Evolutionary conservation across 192 early-diverging fungal species (phyloP), one percentile per base, ranked within the genome.

Genomic region (Rhizophlyctis rosea): DNA sequence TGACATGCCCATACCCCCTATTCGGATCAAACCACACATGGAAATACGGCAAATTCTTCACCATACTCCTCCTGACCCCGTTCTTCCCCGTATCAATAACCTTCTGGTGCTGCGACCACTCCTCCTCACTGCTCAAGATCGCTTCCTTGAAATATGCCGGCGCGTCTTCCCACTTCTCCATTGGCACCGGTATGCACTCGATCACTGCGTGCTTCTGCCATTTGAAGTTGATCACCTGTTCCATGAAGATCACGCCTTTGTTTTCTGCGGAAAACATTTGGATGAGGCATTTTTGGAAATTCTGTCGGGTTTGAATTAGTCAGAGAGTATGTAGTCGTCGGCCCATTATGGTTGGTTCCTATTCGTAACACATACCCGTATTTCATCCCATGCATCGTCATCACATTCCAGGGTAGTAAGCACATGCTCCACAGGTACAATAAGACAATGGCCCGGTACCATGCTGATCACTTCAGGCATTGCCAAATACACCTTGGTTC

Each of bases 1-100:
- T 99, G 21, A 99, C 91, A 72, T 99, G 96, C 4, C 95, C 96
- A 60, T 87, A 83, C 1, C 96, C 93, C 32, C 86, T 82, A 62
- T 92, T 83, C 5, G 90, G 86, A 50, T 90, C 87, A 64, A 92
- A 91, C 96, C 96, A 99, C 1, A 98, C 91, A 57, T 99, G 96
- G 67, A 99, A 95, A 69, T 93, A 99, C 1, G 96, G 93, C 73
- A 98, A 47, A 34, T 96, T 84, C 47, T 74, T 74, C 11, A 81
- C 76, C 58, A 81, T 48, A 1, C 73, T 74, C 21, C 68, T 21
- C 3, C 81, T 76, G 58, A 83, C 76, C 23, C 80, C 80, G 32
- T 62, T 54, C 54, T 87, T 83, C 1, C 74, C 60, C 9, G 88
- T 91, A 64, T 88, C 86, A 44, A 94, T 89, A 36, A 87, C 32